Evolutionary conservation across 495 filamentous ascomycete species (phyloP), one percentile per base, ranked within the genome.

Genomic region (Hypoxylon trugodes): DNA sequence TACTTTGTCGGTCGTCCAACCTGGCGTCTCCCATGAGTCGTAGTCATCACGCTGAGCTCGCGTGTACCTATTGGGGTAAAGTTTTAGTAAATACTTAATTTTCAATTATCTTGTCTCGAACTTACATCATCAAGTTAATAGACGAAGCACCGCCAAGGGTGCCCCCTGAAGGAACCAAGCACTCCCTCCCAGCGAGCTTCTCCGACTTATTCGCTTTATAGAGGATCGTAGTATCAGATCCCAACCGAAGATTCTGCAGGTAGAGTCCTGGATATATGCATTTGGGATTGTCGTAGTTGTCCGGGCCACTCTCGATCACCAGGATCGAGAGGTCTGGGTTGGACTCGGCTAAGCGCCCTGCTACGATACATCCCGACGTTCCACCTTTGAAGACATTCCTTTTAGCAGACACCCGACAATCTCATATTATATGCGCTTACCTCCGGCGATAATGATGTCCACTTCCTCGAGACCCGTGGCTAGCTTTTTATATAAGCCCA

Each of bases 81-180:
- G 5, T n/a, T 18, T 0, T 10, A 2, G 16, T 65, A 9, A 59
- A 48, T 48, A 6, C 16, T 26, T 45, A n/a, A 16, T 2, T 5
- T 35, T 10, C 54, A n/a, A 28, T 9, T 6, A 12, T 3, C 13
- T 22, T 15, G 26, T 16, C 1, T 18, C 16, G 15, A 32, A 35
- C 68, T 35, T 80, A 85, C 76, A 82, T 81, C 80, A 86, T 82
- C 49, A 84, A 82, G 65, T 88, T 89, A 22, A 86, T 82, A 0
- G 82, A 82, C 2, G 77, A 82, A 7, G 85, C 85, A 21, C 86
- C 86, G 40, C 86, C 86, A 0, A 89, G 75, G 0, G 80, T 73
- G 35, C 83, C 81, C 13, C 84, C 85, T 6, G 73, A 73, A 0
- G 81, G 77, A 6, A 89, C 79, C 13, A 83, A 75, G 8, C 73